Conservation (phyloP, 2,329 filamentous ascomycete species). For the Fusarium drepaniforme region DNA sequence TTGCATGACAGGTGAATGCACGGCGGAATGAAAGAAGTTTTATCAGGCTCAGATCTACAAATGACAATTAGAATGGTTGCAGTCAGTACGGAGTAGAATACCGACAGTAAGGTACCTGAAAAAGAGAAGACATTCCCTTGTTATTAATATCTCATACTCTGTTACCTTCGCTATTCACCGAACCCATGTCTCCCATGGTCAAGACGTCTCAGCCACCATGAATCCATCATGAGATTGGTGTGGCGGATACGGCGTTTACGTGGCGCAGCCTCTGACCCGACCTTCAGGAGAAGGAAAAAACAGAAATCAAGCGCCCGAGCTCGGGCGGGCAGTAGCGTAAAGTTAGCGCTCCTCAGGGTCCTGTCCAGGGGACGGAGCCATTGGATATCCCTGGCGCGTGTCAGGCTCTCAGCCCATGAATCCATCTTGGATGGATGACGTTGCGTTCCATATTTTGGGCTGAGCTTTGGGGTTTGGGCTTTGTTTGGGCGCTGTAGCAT, state of each 20-base stretch:
- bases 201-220: conserved; percentile 1
- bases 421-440: conserved; percentile 26
- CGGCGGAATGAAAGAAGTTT: not conserved
- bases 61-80: not conserved
- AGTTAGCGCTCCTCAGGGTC: conserved; percentile 36
- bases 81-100: not conserved
- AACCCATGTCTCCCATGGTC: not conserved
- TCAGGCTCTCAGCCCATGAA: conserved; percentile 29
- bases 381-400: conserved; percentile 15
- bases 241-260: not conserved
- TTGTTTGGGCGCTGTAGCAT: conserved; percentile 10
- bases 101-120: not conserved
- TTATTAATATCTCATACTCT: not conserved
- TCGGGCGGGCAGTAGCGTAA: conserved; percentile 14
- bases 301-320: conserved; percentile 13
- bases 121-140: not conserved
- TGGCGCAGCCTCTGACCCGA: not conserved
- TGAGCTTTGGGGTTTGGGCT: conserved; percentile 28
- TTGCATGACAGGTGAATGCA: not conserved
- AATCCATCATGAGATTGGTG: conserved; percentile 5
- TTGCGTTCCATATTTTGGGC: conserved; percentile 31
- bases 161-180: not conserved
- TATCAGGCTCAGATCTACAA: not conserved
- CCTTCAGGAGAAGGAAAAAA: not conserved
- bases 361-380: conserved; percentile 9